Conservation (phyloP, 2,329 filamentous ascomycete species). For the Phaeosphaeriaceae sp. region DNA sequence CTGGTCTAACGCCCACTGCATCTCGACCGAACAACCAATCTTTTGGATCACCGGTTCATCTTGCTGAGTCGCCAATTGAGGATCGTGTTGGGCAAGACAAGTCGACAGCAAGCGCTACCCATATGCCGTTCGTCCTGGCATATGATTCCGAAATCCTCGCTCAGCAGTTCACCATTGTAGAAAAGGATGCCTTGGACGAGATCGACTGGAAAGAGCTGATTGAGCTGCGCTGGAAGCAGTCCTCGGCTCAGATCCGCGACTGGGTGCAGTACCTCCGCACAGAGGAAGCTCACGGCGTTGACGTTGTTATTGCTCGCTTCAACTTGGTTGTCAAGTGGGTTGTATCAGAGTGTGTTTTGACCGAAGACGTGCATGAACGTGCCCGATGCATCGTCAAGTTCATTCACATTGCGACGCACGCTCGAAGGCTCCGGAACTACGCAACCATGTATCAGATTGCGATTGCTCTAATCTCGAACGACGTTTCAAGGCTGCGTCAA, state of each 20-base stretch:
- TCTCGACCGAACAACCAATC: constrained; percentile 31
- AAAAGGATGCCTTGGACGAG: constrained; percentile 84
- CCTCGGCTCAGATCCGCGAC: constrained; percentile 70
- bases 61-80: constrained; percentile 31
- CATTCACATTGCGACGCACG: constrained; percentile 81
- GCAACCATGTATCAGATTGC: constrained; percentile 83
- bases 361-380: constrained; percentile 73
- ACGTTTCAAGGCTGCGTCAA: constrained; percentile 69
- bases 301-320: constrained; percentile 85
- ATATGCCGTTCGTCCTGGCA: constrained; percentile 80
- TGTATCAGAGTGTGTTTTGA: constrained; percentile 79
- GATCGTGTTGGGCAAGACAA: constrained; percentile 27
- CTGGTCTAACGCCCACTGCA: constrained; percentile 46
- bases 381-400: constrained; percentile 80
- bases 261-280: constrained; percentile 84
- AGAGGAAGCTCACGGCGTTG: constrained; percentile 75
- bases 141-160: constrained; percentile 81
- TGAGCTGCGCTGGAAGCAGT: constrained; percentile 81
- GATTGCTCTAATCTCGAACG: constrained; percentile 76
- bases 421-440: constrained; percentile 79
- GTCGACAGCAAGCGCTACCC: constrained; percentile 40
- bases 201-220: constrained; percentile 90
- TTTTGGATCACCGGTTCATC: constrained; percentile 24
- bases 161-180: constrained; percentile 84
- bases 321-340: constrained; percentile 90